Evolutionary conservation across 371 early-diverging fungal genomes (phyloP), one percentile per base, ranked within the genome.

Genomic region (Parasitella parasitica): DNA sequence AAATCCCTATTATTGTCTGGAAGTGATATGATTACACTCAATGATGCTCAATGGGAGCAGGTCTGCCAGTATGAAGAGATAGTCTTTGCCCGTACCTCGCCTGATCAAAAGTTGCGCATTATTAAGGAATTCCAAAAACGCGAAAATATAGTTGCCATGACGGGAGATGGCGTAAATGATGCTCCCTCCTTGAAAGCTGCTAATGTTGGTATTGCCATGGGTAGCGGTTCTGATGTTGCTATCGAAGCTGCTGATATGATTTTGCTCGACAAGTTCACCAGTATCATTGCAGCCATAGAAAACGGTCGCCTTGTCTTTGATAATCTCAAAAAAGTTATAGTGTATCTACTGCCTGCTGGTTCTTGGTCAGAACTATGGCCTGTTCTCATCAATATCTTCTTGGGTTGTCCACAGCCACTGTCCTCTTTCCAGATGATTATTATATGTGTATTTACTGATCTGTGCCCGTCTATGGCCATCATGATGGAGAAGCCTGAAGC

Each of bases 101-200:
- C 94, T 8, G 91, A 91, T 59, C 92, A 93, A 64, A 94, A 94
- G 63, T 81, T 93, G 24, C 76, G 78, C 70, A 91, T 93, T 55
- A 91, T 93, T 56, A 78, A 89, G 62, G 85, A 90, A 66, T 78
- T 90, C 52, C 83, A 88, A 57, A 73, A 75, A 6, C 83, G 91
- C 46, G 90, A 85, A 26, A 73, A 83, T 55, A 74, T 82, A 6
- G 89, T 91, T 18, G 92, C 88, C 0, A 90, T 95, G 52, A 93
- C 92, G 27, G 98, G 83, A 32, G 98, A 97, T 77, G 98, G 96
- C 52, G 95, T 94, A 18, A 97, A 97, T 67, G 98, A 98, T 69
- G 87, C 93, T 49, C 94, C 94, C 6, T 95, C 94, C 30, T 78
- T 90, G 39, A 86, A 84, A 49, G 83, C 81, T 34, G 92, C 94